phyloP scores from a whole-genome alignment of 352 stramenopile species.

The Elongisporangium prolatum region DNA sequence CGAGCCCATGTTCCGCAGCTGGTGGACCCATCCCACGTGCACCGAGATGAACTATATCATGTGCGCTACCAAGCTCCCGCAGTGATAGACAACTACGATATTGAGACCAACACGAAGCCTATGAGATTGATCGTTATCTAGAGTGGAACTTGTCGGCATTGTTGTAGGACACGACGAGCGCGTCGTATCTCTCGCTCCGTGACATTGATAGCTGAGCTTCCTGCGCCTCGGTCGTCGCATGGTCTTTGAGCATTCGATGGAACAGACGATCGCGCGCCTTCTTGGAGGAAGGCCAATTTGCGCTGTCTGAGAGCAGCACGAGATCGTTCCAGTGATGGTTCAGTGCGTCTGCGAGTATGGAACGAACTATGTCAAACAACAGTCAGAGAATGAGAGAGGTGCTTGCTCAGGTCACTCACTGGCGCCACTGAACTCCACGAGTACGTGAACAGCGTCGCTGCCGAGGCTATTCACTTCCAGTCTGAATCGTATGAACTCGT shows the following conservation, averaged over 20 bases:
- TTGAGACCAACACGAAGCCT: background rate
- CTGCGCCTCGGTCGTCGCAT: slow-evolving; percentile 32
- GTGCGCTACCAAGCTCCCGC: slow-evolving; percentile 57
- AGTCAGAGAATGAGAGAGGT: slow-evolving; percentile 2
- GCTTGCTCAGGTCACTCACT: slow-evolving; percentile 29
- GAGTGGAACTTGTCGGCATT: background rate
- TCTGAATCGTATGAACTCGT: slow-evolving; percentile 3
- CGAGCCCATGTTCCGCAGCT: slow-evolving; percentile 66
- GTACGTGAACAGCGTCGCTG: slow-evolving; percentile 26
- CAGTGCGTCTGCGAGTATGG: slow-evolving; percentile 36
- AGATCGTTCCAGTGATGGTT: slow-evolving; percentile 65
- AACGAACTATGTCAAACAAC: background rate
- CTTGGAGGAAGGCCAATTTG: slow-evolving; percentile 47
- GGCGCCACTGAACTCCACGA: slow-evolving; percentile 59
- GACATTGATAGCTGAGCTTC: slow-evolving; percentile 36
- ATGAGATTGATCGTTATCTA: background rate
- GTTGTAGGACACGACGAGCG: slow-evolving; percentile 34
- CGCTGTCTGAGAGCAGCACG: slow-evolving; percentile 28
- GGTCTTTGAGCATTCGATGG: slow-evolving; percentile 73
- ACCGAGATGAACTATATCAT: slow-evolving; percentile 84
- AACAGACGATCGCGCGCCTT: slow-evolving; percentile 46
- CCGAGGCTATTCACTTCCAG: slow-evolving; percentile 6
- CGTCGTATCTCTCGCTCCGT: slow-evolving; percentile 45
- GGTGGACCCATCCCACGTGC: slow-evolving; percentile 68
- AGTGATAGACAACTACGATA: background rate